phyloP scores from a whole-genome alignment of 148 eudicot species.

The Rhododendron williamsianum region DNA sequence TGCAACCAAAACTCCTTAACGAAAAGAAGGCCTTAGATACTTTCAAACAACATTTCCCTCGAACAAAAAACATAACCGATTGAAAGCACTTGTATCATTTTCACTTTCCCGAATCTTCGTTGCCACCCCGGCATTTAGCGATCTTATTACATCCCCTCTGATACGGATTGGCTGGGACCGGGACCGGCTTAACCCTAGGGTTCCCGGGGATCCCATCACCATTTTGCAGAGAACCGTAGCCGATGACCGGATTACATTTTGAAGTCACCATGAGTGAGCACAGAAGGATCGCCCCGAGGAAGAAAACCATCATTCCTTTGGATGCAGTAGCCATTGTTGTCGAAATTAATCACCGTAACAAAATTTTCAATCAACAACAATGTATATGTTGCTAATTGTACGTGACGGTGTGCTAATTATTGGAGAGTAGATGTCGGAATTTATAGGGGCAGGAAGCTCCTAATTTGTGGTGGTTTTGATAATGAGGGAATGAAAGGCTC shows the following conservation, averaged over 20 bases:
- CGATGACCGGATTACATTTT: not conserved
- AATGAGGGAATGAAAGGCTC: not conserved
- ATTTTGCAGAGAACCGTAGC: not conserved
- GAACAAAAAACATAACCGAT: not conserved
- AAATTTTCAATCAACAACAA: not conserved
- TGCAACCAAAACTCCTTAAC: not conserved
- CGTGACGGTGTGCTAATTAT: not conserved
- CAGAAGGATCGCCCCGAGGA: conserved; percentile 4
- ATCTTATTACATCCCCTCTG: not conserved
- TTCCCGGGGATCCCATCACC: not conserved
- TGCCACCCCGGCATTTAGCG: too few species aligned
- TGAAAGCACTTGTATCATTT: not conserved
- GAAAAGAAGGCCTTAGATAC: not conserved
- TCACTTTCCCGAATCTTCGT: not conserved
- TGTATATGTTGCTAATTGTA: not conserved
- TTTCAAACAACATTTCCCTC: too few species aligned
- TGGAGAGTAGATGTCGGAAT: not conserved
- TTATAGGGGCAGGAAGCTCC: not conserved
- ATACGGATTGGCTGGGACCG: not conserved
- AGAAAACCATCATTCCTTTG: conserved; percentile 1
- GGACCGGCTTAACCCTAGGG: not conserved
- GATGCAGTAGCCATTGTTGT: not conserved
- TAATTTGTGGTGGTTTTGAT: not conserved
- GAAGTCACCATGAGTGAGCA: not conserved
- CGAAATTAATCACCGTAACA: not conserved